These are phyloP conservation scores for Vanderwaltozyma polyspora DNA, from an alignment of 805 yeast genomes.

Conservation along the genomic window DNA sequence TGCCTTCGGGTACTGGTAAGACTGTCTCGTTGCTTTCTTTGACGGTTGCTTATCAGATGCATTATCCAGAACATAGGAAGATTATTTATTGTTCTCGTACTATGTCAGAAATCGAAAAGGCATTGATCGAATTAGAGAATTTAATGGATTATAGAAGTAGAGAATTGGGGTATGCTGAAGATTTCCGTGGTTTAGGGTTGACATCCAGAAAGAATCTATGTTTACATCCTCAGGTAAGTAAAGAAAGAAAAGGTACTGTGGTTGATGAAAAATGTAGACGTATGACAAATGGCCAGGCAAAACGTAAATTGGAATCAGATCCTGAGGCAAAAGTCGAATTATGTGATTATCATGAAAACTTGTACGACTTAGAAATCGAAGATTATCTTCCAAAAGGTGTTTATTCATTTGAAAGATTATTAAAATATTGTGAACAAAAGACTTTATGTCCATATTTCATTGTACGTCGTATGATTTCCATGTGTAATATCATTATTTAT, in stretches of 20 bases:
- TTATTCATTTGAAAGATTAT: conserved; percentile 78
- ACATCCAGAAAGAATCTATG: conserved; percentile 92
- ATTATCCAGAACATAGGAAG: conserved; percentile 82
- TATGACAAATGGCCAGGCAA: conserved; percentile 83
- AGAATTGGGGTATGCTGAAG: conserved; percentile 79
- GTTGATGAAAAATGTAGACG: conserved; percentile 96
- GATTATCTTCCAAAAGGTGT: conserved; percentile 88
- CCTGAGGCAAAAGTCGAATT: conserved; percentile 46
- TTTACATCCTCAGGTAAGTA: conserved; percentile 74
- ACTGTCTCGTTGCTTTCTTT: conserved; percentile 84
- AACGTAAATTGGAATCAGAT: conserved; percentile 50
- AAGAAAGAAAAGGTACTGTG: conserved; percentile 80
- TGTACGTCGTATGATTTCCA: conserved; percentile 93
- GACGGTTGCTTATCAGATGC: conserved; percentile 91
- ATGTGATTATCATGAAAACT: conserved; percentile 85
- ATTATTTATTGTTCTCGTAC: conserved; percentile 97
- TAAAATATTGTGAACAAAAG: conserved; percentile 62
- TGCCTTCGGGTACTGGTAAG: conserved; percentile 99
- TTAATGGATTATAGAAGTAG: conserved; percentile 78
- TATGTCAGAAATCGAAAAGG: conserved; percentile 98
- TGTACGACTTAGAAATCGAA: conserved; percentile 78
- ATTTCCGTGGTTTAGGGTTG: conserved; percentile 86
- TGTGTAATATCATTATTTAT: conserved; percentile 87
- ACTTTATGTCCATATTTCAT: conserved; percentile 95
- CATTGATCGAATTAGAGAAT: conserved; percentile 77